Percentiles rank a stretch among this genome's conserved stretches.
phyloP scores from a whole-genome alignment of 345 rosid species.

The Zanthoxylum bungeanum region DNA sequence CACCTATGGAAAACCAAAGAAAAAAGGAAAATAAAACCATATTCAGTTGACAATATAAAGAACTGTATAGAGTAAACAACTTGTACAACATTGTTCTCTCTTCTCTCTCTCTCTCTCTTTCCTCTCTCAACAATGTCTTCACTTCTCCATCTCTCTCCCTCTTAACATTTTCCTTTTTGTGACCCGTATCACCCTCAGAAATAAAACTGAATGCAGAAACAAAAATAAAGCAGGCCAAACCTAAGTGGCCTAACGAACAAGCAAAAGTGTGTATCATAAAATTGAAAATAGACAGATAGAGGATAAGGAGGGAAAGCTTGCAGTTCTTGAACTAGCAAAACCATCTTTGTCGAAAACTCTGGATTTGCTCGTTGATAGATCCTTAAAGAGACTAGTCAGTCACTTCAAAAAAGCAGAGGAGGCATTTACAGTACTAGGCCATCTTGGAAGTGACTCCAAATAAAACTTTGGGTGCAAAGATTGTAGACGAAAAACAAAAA shows the following conservation, averaged over 20 bases:
- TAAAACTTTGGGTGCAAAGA: background rate
- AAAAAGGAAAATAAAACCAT: background rate
- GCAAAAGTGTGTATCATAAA: background rate
- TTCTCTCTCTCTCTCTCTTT: background rate
- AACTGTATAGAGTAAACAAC: background rate
- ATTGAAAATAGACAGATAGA: background rate
- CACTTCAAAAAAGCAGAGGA: background rate
- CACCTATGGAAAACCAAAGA: slow-evolving; percentile 35
- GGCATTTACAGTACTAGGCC: background rate
- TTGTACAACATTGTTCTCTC: no score
- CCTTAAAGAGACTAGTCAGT: background rate
- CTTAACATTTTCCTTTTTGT: background rate
- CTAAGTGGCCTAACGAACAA: background rate
- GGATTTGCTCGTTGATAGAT: background rate
- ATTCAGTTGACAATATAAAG: background rate
- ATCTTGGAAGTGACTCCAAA: background rate
- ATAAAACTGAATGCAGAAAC: background rate
- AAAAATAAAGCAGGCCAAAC: background rate
- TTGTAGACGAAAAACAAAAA: background rate
- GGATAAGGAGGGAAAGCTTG: background rate
- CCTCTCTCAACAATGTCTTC: background rate
- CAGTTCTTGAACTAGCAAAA: background rate
- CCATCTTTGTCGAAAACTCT: background rate
- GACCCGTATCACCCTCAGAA: background rate
- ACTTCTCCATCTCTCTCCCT: background rate